Evolutionary conservation across 805 yeast genomes (phyloP).

Genomic region (Candida maesae): DNA sequence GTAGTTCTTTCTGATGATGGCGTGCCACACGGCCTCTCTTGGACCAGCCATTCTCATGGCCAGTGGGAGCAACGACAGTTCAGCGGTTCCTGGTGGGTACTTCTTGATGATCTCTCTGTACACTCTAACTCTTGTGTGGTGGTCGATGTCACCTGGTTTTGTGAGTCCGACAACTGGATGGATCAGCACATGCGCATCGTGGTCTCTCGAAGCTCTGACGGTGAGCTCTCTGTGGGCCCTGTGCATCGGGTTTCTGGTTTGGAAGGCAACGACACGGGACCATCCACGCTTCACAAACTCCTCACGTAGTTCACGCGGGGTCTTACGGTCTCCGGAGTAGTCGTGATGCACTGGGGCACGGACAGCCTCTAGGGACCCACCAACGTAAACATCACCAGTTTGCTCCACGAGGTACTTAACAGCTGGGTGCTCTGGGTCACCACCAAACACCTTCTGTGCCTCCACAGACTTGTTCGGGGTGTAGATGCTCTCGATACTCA

Average conservation of each 20-base stretch:
- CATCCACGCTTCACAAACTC: slow-evolving; percentile 81
- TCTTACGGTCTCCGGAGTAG: slow-evolving; percentile 79
- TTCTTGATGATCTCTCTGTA: slow-evolving; percentile 89
- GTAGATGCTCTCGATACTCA: slow-evolving; percentile 76
- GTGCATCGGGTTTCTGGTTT: slow-evolving; percentile 98
- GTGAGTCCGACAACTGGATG: slow-evolving; percentile 98
- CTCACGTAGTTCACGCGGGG: slow-evolving; percentile 85
- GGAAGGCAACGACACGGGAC: slow-evolving; percentile 92
- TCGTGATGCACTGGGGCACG: slow-evolving; percentile 85
- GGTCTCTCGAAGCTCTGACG: slow-evolving; percentile 92
- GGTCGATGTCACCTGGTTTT: slow-evolving; percentile 97
- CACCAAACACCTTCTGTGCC: slow-evolving; percentile 87
- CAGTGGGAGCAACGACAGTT: slow-evolving; percentile 80
- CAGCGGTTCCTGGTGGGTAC: slow-evolving; percentile 92
- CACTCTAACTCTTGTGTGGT: slow-evolving; percentile 94
- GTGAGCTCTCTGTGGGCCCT: slow-evolving; percentile 96
- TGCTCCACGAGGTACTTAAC: slow-evolving; percentile 63
- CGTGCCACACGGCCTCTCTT: slow-evolving; percentile 98
- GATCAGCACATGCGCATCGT: slow-evolving; percentile 81
- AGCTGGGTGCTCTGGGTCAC: slow-evolving; percentile 97
- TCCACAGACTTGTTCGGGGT: slow-evolving; percentile 76
- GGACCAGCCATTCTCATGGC: slow-evolving; percentile 99
- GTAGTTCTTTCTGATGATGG: slow-evolving; percentile 90
- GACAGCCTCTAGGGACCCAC: slow-evolving; percentile 85
- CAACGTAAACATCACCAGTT: slow-evolving; percentile 82